Percentiles rank a stretch among this genome's conserved stretches.
phyloP scores from a whole-genome alignment of 805 yeast species.

The Zygosaccharomyces kombuchaensis region DNA sequence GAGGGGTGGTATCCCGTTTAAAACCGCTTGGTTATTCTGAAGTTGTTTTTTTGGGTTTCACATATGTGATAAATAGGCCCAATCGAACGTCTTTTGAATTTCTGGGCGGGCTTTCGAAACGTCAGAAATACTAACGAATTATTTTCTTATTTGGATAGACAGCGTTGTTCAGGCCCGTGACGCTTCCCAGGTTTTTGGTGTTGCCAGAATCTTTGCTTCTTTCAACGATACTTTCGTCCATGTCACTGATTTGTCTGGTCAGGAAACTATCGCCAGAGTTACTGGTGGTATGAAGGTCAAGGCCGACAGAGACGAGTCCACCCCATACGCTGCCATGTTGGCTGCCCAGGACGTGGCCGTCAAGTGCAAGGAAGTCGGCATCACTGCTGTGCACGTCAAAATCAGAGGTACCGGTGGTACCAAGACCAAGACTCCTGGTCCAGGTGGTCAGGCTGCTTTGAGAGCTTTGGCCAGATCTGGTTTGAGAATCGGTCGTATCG shows the following conservation, averaged over 20 bases:
- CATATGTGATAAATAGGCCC: background rate
- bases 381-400: constrained; percentile 98
- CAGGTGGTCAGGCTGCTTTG: constrained; percentile 99
- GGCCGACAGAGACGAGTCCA: constrained; percentile 99
- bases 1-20: constrained; percentile 40
- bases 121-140: constrained; percentile 10
- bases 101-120: constrained; percentile 10
- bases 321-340: constrained; percentile 99
- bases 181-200: constrained; percentile 99
- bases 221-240: constrained; percentile 99
- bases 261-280: constrained; percentile 99
- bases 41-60: constrained; percentile 5
- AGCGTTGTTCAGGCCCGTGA: constrained; percentile 70
- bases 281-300: constrained; percentile 99
- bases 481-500: constrained; percentile 99
- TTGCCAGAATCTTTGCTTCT: constrained; percentile 99
- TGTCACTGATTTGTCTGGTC: constrained; percentile 98
- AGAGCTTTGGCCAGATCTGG: constrained; percentile 99
- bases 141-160: constrained; percentile 30
- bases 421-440: constrained; percentile 99
- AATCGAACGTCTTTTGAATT: constrained; percentile 7
- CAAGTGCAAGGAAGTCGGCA: constrained; percentile 99
- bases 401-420: constrained; percentile 99
- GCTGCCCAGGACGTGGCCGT: constrained; percentile 99
- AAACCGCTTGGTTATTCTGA: constrained; percentile 37